A percentile compares a stretch with the other conserved stretches of the same genome.
Conservation (phyloP, 1,284 basidiomycete genomes). For the Leccinum fallax region DNA sequence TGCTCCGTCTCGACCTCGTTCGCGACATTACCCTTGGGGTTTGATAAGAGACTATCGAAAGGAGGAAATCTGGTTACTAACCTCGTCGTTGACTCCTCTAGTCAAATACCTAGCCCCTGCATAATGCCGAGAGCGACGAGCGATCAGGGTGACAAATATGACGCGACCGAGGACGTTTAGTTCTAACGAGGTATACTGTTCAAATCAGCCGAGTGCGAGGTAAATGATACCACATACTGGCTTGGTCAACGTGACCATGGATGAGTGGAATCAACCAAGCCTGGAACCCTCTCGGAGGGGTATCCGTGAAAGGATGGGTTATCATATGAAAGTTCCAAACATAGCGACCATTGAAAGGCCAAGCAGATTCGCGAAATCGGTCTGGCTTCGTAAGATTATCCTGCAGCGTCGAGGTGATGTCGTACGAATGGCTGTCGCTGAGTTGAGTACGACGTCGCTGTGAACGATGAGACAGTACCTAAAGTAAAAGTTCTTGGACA, state of each 20-base stretch:
- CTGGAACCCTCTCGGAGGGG: constrained; percentile 34
- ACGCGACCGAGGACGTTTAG: constrained; percentile 89
- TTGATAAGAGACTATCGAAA: constrained; percentile 1
- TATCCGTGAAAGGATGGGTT: constrained; percentile 58
- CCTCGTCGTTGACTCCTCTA: constrained; percentile 92
- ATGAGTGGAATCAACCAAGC: constrained; percentile 92
- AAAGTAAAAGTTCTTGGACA: constrained; percentile 99
- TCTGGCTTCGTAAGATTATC: constrained; percentile 78
- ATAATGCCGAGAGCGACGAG: constrained; percentile 91
- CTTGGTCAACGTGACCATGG: constrained; percentile 97
- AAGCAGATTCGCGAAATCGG: constrained; percentile 46
- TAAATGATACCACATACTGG: constrained; percentile 63
- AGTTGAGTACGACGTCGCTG: constrained; percentile 3
- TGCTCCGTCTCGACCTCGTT: constrained; percentile 99
- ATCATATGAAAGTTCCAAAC: constrained; percentile 97
- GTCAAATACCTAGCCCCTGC: constrained; percentile 96
- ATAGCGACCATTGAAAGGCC: constrained; percentile 86
- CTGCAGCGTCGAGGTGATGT: constrained; percentile 94
- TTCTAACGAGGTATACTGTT: constrained; percentile 53
- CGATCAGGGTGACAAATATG: constrained; percentile 93
- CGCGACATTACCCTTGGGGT: constrained; percentile 88
- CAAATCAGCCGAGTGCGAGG: not conserved
- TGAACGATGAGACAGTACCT: constrained; percentile 54
- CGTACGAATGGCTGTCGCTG: constrained; percentile 85
- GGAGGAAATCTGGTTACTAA: constrained; percentile 26